Conservation (phyloP, 176 grass and related monocot genomes). For the Calamus simplicifolius region DNA sequence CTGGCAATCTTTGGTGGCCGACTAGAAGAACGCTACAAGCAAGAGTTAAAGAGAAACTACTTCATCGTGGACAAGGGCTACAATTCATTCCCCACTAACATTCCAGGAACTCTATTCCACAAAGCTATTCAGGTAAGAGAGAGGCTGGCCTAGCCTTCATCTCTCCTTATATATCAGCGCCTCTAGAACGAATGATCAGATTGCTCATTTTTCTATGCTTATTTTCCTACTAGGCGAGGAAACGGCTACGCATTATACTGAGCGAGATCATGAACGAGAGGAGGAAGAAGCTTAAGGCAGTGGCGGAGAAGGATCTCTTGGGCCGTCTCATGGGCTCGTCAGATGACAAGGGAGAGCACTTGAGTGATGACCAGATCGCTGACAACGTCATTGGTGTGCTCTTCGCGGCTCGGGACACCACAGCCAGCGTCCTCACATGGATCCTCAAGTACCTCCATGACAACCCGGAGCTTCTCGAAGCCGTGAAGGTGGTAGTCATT, state of each 20-base stretch:
- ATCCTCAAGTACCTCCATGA: slow-evolving; percentile 86
- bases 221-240: slow-evolving; percentile 42
- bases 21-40: slow-evolving; percentile 40
- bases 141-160: not conserved
- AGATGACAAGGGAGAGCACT: slow-evolving; percentile 32
- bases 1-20: slow-evolving; percentile 58
- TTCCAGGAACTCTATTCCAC: slow-evolving; percentile 57
- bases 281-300: slow-evolving; percentile 28
- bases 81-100: slow-evolving; percentile 79
- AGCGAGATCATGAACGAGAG: slow-evolving; percentile 67
- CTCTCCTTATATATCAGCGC: no score
- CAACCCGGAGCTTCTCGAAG: slow-evolving; percentile 51
- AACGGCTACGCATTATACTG: slow-evolving; percentile 46
- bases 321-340: slow-evolving; percentile 57
- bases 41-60: slow-evolving; percentile 60
- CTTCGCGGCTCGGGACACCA: slow-evolving; percentile 97
- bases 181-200: no score
- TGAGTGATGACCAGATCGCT: slow-evolving; percentile 65
- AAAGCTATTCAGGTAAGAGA: slow-evolving; percentile 72
- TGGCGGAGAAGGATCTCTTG: slow-evolving; percentile 46
- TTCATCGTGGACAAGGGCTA: slow-evolving; percentile 86
- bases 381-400: slow-evolving; percentile 95
- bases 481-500: slow-evolving; percentile 33
- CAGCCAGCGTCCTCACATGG: slow-evolving; percentile 94
- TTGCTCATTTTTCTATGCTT: no score